Conservation (phyloP, 169 alveolate genomes). For the Eimeria praecox region DNA sequence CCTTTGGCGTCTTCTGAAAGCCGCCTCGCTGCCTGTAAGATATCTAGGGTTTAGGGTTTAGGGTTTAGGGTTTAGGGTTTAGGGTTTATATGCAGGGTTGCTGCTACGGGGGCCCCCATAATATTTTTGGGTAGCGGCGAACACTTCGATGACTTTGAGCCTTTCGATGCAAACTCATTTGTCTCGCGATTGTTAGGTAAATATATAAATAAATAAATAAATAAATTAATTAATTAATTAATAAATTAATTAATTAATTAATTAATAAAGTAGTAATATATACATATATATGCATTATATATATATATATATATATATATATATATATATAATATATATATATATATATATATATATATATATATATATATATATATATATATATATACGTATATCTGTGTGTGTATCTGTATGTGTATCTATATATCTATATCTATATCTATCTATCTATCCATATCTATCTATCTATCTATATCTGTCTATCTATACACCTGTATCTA, state of each 20-base stretch:
- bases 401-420: background rate
- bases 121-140: conserved; percentile 99
- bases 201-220: background rate
- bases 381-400: background rate
- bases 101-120: conserved; percentile 97
- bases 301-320: background rate
- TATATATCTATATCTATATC: conserved; percentile 90
- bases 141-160: conserved; percentile 99
- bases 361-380: background rate
- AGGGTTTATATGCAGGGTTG: conserved; percentile 88
- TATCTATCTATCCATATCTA: no score
- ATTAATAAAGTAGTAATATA: no score
- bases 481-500: no score
- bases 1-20: no score
- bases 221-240: background rate
- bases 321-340: background rate
- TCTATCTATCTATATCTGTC: background rate
- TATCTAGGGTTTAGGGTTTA: background rate
- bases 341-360: background rate
- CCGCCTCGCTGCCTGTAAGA: background rate
- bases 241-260: background rate
- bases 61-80: conserved; percentile 33
- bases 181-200: conserved; percentile 97
- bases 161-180: conserved; percentile 98
- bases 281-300: background rate